These are phyloP conservation scores for Pyrenophora teres DNA, from an alignment of 2,329 filamentous ascomycete species.

Conservation along the genomic window DNA sequence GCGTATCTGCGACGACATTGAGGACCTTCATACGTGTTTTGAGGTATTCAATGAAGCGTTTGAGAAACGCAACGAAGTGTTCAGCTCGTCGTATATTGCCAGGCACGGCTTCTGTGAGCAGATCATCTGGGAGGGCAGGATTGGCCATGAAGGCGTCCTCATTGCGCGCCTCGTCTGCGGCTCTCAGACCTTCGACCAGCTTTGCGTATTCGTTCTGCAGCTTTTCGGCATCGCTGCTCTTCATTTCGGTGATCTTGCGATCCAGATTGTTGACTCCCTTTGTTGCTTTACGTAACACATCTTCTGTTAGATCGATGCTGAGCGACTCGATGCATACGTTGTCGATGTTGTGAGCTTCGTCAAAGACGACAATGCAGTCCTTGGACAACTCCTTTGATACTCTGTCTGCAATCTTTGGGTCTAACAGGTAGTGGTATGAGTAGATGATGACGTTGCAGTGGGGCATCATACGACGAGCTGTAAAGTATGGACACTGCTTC, in stretches of 20 bases:
- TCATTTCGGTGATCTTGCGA: conserved; percentile 89
- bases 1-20: conserved; percentile 96
- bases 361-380: conserved; percentile 97
- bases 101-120: conserved; percentile 93
- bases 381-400: conserved; percentile 96
- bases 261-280: conserved; percentile 90
- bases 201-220: conserved; percentile 95
- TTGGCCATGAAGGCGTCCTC: conserved; percentile 98
- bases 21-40: conserved; percentile 98
- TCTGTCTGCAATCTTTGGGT: conserved; percentile 95
- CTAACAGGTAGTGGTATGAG: conserved; percentile 96
- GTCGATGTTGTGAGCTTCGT: conserved; percentile 99
- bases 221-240: conserved; percentile 91
- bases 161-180: conserved; percentile 84
- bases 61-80: conserved; percentile 93
- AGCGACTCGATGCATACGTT: conserved; percentile 98
- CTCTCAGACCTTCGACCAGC: conserved; percentile 86
- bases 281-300: conserved; percentile 88
- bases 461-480: conserved; percentile 95
- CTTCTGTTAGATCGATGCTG: conserved; percentile 95
- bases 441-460: conserved; percentile 99
- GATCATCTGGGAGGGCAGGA: conserved; percentile 87
- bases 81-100: conserved; percentile 96
- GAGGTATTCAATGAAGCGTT: conserved; percentile 95
- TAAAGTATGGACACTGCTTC: conserved; percentile 98